Base-by-base conservation (phyloP, 2,329 filamentous ascomycete genomes). In the Aureobasidium sp. region DNA sequence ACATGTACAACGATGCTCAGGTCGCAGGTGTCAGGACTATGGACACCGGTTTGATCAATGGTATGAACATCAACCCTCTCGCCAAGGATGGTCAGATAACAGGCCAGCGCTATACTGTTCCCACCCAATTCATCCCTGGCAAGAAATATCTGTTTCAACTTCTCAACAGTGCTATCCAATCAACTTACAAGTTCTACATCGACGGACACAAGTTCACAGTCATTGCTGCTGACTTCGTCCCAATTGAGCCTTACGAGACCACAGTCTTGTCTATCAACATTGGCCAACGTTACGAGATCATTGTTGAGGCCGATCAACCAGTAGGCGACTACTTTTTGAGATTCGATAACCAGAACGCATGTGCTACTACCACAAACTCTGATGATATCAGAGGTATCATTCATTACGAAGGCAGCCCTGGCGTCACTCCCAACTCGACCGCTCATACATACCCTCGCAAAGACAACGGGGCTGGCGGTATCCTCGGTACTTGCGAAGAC, bases 11-110 rank as follows among this genome's bases (percentile, higher is more conserved):
- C 42, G 64, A 64, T 26, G 64, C 59, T 8, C 69, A 69, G 2
- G 39, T 57, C 9, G 63, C 62, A 42, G 70, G 71, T 17, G 73
- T 75, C 3, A 73, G 69, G 10, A 73, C 68, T 4, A 68, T 78
- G 12, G 75, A 77, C 66, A 78, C 73, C 53, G 75, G 73, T 58
- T 67, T 78, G 5, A 78, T 79, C 69, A 79, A 79, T 65, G 76
- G 76, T 26, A 74, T 71, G 63, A 78, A 78, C 64, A 71, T 72
- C 0, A 77, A 70, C 65, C 67, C 68, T 60, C 57, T 55, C 26
- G 65, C 64, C 39, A 65, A 59, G 48, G 62, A 57, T 8, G 67
- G 66, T 10, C 46, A 12, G 3, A 20, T 66, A n/a, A 68, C 67
- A 23, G 73, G 71, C 23, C 36, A 67, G 50, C 70, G 70, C 17